phyloP scores from a whole-genome alignment of 2,329 filamentous ascomycete species.

The Lasiodiplodia sp. region DNA sequence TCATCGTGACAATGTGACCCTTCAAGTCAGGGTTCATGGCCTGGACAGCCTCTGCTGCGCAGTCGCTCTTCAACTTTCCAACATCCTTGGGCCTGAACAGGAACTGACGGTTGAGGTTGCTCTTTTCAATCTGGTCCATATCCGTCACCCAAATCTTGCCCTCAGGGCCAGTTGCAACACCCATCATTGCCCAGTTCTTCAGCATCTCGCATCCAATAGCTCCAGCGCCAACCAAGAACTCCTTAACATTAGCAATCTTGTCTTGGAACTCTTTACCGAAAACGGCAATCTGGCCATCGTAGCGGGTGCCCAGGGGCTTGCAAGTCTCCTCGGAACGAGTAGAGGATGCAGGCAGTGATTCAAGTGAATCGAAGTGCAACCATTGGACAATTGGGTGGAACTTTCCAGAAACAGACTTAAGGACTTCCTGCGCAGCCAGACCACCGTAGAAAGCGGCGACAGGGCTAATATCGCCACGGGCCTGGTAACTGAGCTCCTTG shows the following conservation, averaged over 20 bases:
- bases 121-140: constrained; percentile 99
- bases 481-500: constrained; percentile 93
- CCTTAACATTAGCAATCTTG: constrained; percentile 86
- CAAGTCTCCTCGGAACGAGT: constrained; percentile 85
- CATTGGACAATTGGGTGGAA: constrained; percentile 96
- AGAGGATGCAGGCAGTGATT: constrained; percentile 81
- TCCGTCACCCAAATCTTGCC: constrained; percentile 94
- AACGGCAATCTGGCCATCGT: constrained; percentile 96
- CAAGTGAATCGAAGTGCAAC: constrained; percentile 98
- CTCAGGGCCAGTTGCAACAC: constrained; percentile 83
- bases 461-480: constrained; percentile 85
- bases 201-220: constrained; percentile 99
- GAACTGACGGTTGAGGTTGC: constrained; percentile 97
- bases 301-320: constrained; percentile 82
- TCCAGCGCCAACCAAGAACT: constrained; percentile 95
- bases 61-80: constrained; percentile 95
- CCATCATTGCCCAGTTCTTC: constrained; percentile 99
- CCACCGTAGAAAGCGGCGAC: constrained; percentile 97
- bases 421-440: constrained; percentile 88
- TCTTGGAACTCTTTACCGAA: constrained; percentile 94
- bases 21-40: constrained; percentile 93
- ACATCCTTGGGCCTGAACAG: constrained; percentile 94
- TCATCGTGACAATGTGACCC: constrained; percentile 84
- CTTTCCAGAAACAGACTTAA: constrained; percentile 97
- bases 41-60: constrained; percentile 86